phyloP scores from a whole-genome alignment of 176 grass and related monocot species.

The Metroxylon sagu region DNA sequence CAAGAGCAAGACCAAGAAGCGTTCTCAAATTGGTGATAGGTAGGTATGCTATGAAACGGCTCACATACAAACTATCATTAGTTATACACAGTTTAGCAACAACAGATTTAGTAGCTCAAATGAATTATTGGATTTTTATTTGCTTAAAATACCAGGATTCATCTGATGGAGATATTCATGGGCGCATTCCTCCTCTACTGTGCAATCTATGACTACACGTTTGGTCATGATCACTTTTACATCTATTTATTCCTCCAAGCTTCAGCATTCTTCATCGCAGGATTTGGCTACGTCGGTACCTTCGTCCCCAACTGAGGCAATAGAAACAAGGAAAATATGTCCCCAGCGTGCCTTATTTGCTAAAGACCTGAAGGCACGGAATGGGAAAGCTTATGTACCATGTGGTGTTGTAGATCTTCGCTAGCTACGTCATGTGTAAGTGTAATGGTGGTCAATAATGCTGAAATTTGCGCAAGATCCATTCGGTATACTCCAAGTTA shows the following conservation, averaged over 20 bases:
- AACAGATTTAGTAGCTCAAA: neutral
- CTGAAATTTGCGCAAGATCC: too few relatives aligned
- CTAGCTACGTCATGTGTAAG: too few relatives aligned
- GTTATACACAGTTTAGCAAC: neutral
- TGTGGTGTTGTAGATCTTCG: too few relatives aligned
- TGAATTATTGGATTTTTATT: neutral
- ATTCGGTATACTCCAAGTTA: too few relatives aligned
- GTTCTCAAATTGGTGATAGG: slow-evolving; percentile 32
- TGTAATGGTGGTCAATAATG: too few relatives aligned
- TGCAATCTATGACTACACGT: slow-evolving; percentile 53
- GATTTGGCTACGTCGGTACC: slow-evolving; percentile 56
- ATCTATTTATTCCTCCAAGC: slow-evolving; percentile 67
- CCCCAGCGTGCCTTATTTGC: too few relatives aligned
- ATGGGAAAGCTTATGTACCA: too few relatives aligned
- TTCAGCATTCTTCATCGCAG: slow-evolving; percentile 62
- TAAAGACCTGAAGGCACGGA: too few relatives aligned
- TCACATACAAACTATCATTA: neutral
- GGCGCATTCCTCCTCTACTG: slow-evolving; percentile 60
- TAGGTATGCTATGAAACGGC: slow-evolving; percentile 16
- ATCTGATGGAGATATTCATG: slow-evolving; percentile 56
- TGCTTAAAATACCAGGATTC: slow-evolving; percentile 24
- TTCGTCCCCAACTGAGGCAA: slow-evolving; percentile 30
- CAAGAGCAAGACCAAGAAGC: slow-evolving; percentile 21
- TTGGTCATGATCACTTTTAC: slow-evolving; percentile 54
- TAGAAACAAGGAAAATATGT: too few relatives aligned